A percentile compares a stretch with the other conserved stretches of the same genome.
phyloP scores from a whole-genome alignment of 768 basidiomycete species.

The Pluteus cervinus region DNA sequence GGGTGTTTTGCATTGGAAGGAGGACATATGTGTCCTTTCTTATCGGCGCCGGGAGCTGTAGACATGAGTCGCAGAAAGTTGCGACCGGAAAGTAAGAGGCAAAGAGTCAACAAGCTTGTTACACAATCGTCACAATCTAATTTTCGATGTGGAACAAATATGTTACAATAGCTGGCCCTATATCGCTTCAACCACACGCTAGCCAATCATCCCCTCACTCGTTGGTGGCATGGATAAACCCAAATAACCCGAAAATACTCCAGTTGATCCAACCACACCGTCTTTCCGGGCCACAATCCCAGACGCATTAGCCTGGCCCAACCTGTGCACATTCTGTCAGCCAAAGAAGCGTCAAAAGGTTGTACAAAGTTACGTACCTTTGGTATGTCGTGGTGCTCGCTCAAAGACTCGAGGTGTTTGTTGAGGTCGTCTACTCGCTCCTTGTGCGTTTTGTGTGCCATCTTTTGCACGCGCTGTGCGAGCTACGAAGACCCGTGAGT shows the following conservation, averaged over 20 bases:
- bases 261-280: slow-evolving; percentile 14
- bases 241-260: slow-evolving; percentile 10
- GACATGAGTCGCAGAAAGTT: slow-evolving; percentile 32
- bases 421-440: slow-evolving; percentile 92
- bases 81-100: slow-evolving; percentile 26
- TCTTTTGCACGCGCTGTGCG: slow-evolving; percentile 62
- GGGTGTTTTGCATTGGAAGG: slow-evolving; percentile 69
- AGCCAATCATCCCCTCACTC: background rate
- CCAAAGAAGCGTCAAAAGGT: slow-evolving; percentile 5
- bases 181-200: background rate
- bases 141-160: slow-evolving; percentile 43
- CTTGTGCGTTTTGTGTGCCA: slow-evolving; percentile 86
- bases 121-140: slow-evolving; percentile 28
- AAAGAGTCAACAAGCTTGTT: slow-evolving; percentile 23
- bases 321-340: slow-evolving; percentile 42
- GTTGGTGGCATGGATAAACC: slow-evolving; percentile 9
- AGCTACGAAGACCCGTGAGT: slow-evolving; percentile 41
- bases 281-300: slow-evolving; percentile 17
- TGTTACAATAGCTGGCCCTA: slow-evolving; percentile 33
- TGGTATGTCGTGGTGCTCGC: slow-evolving; percentile 93
- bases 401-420: slow-evolving; percentile 74
- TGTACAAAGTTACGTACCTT: slow-evolving; percentile 44
- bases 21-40: slow-evolving; percentile 45
- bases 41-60: slow-evolving; percentile 19
- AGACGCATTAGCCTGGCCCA: slow-evolving; percentile 68